Evolutionary conservation across 2,329 filamentous ascomycete genomes (phyloP), one percentile per base, ranked within the genome.

Genomic region (Chaetothyriales sp.): DNA sequence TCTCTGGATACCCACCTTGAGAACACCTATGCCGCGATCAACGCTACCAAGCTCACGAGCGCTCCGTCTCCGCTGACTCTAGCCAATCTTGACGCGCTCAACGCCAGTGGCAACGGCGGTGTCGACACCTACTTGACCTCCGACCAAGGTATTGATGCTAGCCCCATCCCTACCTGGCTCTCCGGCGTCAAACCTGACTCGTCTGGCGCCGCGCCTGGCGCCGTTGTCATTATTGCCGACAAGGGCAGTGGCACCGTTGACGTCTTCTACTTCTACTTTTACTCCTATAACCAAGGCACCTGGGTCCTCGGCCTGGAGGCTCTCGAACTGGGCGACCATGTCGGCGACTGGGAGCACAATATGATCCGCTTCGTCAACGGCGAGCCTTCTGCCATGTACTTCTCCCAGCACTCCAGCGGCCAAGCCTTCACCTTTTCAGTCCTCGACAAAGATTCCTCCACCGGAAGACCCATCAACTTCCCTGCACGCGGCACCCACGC

Each of bases 211-310:
- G 81, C 75, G 0, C 62, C 70, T 1, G 67, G 70, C 40, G 75
- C 75, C 2, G 69, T 71, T 2, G 72, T 84, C 29, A 74, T 85
- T 18, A 71, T 81, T 4, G 76, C 74, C 51, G 72, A 81, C 57
- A 78, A 80, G 54, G 75, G 73, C 0, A 66, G 72, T 49, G 69
- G 70, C 20, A 69, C 67, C 3, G 65, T 81, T 2, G 77, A 82
- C 66, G 78, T 73, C 0, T 83, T 81, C 60, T 82, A 81, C 64
- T 77, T 81, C 62, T 81, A 80, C 60, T 82, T 81, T 58, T 79
- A 78, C 60, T 72, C 76, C 65, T 74, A 61, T 49, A 65, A 63
- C 53, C 55, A 60, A 51, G 60, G 60, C 25, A 75, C 77, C 28
- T 69, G 64, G 1, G 72, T 78, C 1, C 40, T 59, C 2, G 51